Percentiles rank a stretch among this genome's conserved stretches.
Evolutionary conservation across 176 grass and related monocot genomes (phyloP).

Genomic region (Thalia dealbata): DNA sequence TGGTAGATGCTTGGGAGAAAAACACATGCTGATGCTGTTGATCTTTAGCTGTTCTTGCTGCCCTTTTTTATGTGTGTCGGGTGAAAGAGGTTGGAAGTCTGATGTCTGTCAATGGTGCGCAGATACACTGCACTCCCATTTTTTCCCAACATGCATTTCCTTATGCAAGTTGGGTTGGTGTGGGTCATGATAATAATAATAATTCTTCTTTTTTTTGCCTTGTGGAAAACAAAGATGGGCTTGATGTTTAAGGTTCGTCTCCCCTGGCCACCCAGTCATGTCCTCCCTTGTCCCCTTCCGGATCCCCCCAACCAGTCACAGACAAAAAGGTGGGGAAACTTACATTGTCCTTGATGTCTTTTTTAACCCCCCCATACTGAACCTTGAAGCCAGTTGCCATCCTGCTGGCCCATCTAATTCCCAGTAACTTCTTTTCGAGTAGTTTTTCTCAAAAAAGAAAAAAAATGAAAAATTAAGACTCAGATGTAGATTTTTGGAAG

Average conservation of each 20-base stretch:
- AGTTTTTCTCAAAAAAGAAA: too few species aligned
- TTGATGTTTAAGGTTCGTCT: slow-evolving; percentile 2
- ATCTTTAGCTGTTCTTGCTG: neutral
- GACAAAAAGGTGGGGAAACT: too few species aligned
- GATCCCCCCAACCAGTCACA: too few species aligned
- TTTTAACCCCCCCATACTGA: too few species aligned
- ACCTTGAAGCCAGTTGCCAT: too few species aligned
- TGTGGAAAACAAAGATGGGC: neutral
- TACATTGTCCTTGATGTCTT: neutral
- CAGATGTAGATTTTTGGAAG: too few species aligned
- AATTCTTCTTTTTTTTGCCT: neutral
- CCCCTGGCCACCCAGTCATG: neutral
- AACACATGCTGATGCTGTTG: neutral
- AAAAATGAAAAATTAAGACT: too few species aligned
- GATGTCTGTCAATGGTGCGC: neutral
- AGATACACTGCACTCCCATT: slow-evolving; percentile 10
- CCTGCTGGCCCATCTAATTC: too few species aligned
- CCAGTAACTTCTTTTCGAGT: too few species aligned
- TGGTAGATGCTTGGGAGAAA: neutral
- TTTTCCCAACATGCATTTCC: neutral
- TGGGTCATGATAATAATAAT: neutral
- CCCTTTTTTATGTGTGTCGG: slow-evolving; percentile 5
- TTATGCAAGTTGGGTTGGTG: neutral
- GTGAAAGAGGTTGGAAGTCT: neutral
- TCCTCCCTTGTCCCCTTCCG: too few species aligned